phyloP scores from a whole-genome alignment of 148 eudicot genomes.

The Pharnaceum exiguum region DNA sequence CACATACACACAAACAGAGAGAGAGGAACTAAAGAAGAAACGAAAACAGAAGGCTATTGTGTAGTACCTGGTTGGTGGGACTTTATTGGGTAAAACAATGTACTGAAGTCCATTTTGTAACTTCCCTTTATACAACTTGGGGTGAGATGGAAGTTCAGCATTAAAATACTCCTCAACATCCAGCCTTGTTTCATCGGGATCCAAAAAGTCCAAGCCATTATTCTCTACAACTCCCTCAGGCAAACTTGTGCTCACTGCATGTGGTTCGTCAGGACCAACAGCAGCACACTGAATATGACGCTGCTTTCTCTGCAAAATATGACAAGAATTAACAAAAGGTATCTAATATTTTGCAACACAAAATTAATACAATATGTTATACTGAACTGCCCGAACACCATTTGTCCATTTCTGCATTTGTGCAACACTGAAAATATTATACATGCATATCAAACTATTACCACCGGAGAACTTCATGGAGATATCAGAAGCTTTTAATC shows the following conservation, averaged over 20 bases:
- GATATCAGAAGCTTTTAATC: too few species aligned
- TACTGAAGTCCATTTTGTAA: constrained; percentile 89
- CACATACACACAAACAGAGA: too few species aligned
- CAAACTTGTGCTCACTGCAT: constrained; percentile 80
- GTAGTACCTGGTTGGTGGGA: constrained; percentile 91
- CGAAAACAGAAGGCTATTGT: neutral
- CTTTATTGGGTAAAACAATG: constrained; percentile 92
- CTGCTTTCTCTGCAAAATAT: constrained; percentile 39
- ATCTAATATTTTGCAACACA: neutral
- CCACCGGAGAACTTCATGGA: too few species aligned
- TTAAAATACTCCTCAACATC: constrained; percentile 57
- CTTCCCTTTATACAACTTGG: constrained; percentile 81
- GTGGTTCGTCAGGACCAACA: constrained; percentile 98
- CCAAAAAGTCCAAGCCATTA: constrained; percentile 46
- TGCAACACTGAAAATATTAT: too few species aligned
- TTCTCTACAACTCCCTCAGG: constrained; percentile 74
- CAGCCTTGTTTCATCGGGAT: constrained; percentile 39
- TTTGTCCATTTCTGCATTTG: too few species aligned
- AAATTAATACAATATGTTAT: too few species aligned
- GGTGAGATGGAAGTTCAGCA: constrained; percentile 83
- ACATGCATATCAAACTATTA: too few species aligned
- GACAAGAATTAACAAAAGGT: constrained; percentile 6
- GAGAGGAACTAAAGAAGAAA: neutral
- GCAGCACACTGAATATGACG: constrained; percentile 51
- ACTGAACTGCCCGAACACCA: too few species aligned